These are phyloP conservation scores for Microcyclospora tardicrescens DNA, from an alignment of 2,329 filamentous ascomycete species.

Conservation along the genomic window DNA sequence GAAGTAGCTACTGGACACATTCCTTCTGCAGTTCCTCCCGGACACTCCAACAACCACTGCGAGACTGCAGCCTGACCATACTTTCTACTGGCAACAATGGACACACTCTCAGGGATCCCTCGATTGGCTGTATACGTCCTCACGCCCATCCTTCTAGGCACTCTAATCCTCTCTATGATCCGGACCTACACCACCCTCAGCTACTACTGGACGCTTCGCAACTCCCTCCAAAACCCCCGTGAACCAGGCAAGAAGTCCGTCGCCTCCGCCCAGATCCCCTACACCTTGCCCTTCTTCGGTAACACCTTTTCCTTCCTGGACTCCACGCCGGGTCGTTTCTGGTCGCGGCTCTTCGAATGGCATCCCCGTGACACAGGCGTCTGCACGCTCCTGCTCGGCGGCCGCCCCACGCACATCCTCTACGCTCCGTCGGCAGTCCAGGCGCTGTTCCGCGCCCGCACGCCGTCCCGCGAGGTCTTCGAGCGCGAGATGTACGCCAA, in stretches of 20 bases:
- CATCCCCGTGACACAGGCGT: constrained; percentile 16
- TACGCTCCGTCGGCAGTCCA: constrained; percentile 13
- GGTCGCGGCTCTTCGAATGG: constrained; percentile 14
- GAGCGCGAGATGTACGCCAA: constrained; percentile 15
- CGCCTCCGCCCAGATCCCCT: constrained; percentile 15
- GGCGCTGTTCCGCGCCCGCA: constrained; percentile 16
- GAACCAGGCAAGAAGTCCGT: constrained; percentile 7
- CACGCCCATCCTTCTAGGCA: constrained; percentile 6
- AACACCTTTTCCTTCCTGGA: constrained; percentile 16
- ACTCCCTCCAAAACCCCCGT: constrained; percentile 3
- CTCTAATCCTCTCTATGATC: constrained; percentile 5
- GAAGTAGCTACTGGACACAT: too few species aligned
- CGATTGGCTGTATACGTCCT: constrained; percentile 2
- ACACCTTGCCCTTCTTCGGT: constrained; percentile 18
- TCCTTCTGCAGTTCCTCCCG: too few species aligned
- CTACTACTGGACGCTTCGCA: constrained; percentile 10
- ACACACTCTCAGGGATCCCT: neutral
- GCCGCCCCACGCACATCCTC: constrained; percentile 16
- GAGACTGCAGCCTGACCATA: too few species aligned
- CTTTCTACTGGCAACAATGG: too few species aligned
- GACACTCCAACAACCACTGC: too few species aligned
- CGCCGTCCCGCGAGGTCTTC: constrained; percentile 14
- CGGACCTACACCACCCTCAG: constrained; percentile 12
- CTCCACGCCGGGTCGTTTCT: constrained; percentile 15
- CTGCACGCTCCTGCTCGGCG: constrained; percentile 18